These are phyloP conservation scores for Excoecaria agallocha DNA, from an alignment of 345 rosid species.

Conservation along the genomic window DNA sequence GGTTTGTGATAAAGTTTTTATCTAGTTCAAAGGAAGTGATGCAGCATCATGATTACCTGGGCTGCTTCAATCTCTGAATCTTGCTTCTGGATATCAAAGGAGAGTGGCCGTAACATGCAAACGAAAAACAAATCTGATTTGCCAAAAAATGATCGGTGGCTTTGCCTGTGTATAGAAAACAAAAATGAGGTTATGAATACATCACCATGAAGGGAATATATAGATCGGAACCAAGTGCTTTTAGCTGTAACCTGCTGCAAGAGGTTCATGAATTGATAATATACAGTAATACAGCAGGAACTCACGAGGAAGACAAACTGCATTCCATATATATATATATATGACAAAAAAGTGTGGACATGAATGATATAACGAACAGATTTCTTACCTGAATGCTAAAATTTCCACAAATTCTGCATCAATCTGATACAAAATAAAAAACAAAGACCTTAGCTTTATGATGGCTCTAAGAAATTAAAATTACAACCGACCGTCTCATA, in stretches of 20 bases:
- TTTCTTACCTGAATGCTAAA: conserved; percentile 56
- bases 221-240: background rate
- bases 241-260: background rate
- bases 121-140: conserved; percentile 62
- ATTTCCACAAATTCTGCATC: conserved; percentile 59
- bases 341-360: background rate
- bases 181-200: background rate
- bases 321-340: no score
- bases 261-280: no score
- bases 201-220: background rate
- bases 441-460: conserved; percentile 6
- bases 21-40: background rate
- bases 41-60: conserved; percentile 36
- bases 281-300: no score
- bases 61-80: conserved; percentile 59
- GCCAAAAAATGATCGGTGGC: conserved; percentile 47
- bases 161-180: conserved; percentile 42
- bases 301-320: no score
- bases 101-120: conserved; percentile 49
- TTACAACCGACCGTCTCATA: no score
- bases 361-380: background rate
- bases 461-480: background rate
- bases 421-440: conserved; percentile 39
- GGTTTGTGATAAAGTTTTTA: background rate
- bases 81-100: conserved; percentile 47